phyloP scores from a whole-genome alignment of 1,139 yeast genomes.

The Zygosaccharomyces sapae region DNA sequence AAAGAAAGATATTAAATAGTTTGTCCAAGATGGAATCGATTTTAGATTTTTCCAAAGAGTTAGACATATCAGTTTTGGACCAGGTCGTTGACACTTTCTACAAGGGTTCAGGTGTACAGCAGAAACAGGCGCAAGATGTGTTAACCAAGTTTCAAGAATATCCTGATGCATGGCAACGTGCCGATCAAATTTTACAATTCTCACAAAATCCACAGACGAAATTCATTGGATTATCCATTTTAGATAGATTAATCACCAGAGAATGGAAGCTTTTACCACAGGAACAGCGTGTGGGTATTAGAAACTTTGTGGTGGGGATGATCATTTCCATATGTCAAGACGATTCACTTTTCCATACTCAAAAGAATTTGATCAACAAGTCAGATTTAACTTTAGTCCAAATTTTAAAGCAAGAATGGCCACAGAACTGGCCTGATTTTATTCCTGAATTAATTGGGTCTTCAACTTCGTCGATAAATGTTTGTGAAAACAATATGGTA shows the following conservation, averaged over 20 bases:
- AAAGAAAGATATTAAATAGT: neutral
- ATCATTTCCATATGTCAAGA: slow-evolving; percentile 87
- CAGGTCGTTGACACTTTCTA: slow-evolving; percentile 81
- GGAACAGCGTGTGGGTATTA: slow-evolving; percentile 80
- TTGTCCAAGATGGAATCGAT: slow-evolving; percentile 82
- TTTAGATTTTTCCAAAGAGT: slow-evolving; percentile 78
- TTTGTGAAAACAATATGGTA: slow-evolving; percentile 96
- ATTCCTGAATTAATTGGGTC: slow-evolving; percentile 88
- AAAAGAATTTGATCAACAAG: slow-evolving; percentile 83
- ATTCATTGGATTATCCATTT: slow-evolving; percentile 83
- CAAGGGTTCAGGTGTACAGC: slow-evolving; percentile 74
- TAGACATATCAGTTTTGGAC: slow-evolving; percentile 78
- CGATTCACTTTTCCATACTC: slow-evolving; percentile 67
- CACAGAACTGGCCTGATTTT: slow-evolving; percentile 96
- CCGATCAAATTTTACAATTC: slow-evolving; percentile 80
- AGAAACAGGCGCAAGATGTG: slow-evolving; percentile 75
- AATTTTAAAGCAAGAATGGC: slow-evolving; percentile 97
- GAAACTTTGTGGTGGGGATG: slow-evolving; percentile 91
- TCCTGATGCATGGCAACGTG: slow-evolving; percentile 93
- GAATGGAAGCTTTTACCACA: slow-evolving; percentile 91
- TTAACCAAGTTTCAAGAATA: slow-evolving; percentile 89
- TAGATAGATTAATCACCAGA: slow-evolving; percentile 84
- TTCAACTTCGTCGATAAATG: slow-evolving; percentile 80
- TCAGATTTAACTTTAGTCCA: slow-evolving; percentile 92
- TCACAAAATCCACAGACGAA: slow-evolving; percentile 82